A percentile compares a stretch with the other conserved stretches of the same genome.
phyloP scores from a whole-genome alignment of 768 basidiomycete genomes.

The Boletus speciosus region DNA sequence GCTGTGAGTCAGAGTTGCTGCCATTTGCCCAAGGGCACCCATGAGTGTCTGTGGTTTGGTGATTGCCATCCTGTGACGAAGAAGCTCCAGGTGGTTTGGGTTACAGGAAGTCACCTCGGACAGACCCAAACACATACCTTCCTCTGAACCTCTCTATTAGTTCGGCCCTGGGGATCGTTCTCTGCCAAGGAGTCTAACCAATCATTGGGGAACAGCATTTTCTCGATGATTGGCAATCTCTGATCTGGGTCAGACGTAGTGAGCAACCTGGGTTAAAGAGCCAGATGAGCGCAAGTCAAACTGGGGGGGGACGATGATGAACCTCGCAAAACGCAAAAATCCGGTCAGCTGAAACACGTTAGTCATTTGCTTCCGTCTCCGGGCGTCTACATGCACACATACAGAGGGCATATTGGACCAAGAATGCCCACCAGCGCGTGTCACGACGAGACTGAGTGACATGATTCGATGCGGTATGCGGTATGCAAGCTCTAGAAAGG shows the following conservation, averaged over 20 bases:
- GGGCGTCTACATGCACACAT: conserved; percentile 17
- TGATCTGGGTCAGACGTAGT: conserved; percentile 38
- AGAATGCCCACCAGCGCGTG: conserved; percentile 57
- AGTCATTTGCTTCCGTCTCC: background rate
- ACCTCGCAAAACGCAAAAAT: conserved; percentile 35
- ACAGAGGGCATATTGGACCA: conserved; percentile 68
- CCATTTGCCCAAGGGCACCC: conserved; percentile 72
- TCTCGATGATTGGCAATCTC: conserved; percentile 49
- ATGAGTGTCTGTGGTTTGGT: conserved; percentile 57
- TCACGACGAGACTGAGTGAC: conserved; percentile 66
- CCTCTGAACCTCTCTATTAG: conserved; percentile 58
- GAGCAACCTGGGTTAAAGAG: conserved; percentile 30
- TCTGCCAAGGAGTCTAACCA: conserved; percentile 60
- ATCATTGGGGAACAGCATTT: conserved; percentile 55
- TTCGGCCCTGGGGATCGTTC: conserved; percentile 53
- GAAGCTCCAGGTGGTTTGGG: conserved; percentile 35
- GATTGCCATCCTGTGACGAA: conserved; percentile 42
- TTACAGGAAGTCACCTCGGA: background rate
- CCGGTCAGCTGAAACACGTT: conserved; percentile 38
- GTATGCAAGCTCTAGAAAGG: conserved; percentile 55
- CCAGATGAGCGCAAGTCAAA: conserved; percentile 2
- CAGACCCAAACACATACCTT: conserved; percentile 38
- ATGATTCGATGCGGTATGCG: conserved; percentile 63
- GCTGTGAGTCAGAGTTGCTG: conserved; percentile 60
- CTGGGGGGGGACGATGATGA: background rate